phyloP scores from a whole-genome alignment of 305 asterid species.

The Euphrasia arctica region DNA sequence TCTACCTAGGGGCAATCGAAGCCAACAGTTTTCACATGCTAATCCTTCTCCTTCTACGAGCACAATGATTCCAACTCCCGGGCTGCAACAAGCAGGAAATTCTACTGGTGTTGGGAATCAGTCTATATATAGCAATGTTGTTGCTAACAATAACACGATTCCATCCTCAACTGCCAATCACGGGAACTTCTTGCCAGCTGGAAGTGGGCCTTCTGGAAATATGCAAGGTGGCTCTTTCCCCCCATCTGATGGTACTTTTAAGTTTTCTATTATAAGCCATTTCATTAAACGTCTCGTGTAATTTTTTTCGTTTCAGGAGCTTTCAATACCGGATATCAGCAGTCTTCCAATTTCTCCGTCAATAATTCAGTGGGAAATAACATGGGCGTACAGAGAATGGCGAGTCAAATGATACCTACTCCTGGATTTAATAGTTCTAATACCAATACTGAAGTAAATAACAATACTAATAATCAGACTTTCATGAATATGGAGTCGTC shows the following conservation, averaged over 20 bases:
- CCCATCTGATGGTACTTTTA: conserved; percentile 51
- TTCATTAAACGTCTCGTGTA: conserved; percentile 26
- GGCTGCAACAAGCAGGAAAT: conserved; percentile 75
- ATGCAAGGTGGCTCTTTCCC: conserved; percentile 55
- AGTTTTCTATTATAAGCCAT: neutral
- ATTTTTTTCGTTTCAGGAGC: conserved; percentile 54
- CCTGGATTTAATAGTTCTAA: conserved; percentile 72
- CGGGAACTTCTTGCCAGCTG: conserved; percentile 54
- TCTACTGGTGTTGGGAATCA: conserved; percentile 48
- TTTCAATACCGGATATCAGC: conserved; percentile 64
- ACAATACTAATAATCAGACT: conserved; percentile 46
- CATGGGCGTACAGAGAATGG: conserved; percentile 73
- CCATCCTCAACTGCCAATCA: conserved; percentile 50
- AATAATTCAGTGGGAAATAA: conserved; percentile 67
- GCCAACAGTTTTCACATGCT: conserved; percentile 63
- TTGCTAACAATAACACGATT: conserved; percentile 43
- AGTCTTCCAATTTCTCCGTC: conserved; percentile 59
- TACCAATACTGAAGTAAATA: conserved; percentile 44
- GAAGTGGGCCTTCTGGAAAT: conserved; percentile 56
- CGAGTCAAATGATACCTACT: conserved; percentile 97
- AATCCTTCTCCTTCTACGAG: conserved; percentile 76
- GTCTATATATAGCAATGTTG: conserved; percentile 51
- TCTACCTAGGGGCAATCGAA: conserved; percentile 52
- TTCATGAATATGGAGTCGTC: conserved; percentile 63
- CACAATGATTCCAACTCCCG: conserved; percentile 99